Evolutionary conservation across 2,329 filamentous ascomycete genomes (phyloP).

Genomic region (Ascochyta fabae): DNA sequence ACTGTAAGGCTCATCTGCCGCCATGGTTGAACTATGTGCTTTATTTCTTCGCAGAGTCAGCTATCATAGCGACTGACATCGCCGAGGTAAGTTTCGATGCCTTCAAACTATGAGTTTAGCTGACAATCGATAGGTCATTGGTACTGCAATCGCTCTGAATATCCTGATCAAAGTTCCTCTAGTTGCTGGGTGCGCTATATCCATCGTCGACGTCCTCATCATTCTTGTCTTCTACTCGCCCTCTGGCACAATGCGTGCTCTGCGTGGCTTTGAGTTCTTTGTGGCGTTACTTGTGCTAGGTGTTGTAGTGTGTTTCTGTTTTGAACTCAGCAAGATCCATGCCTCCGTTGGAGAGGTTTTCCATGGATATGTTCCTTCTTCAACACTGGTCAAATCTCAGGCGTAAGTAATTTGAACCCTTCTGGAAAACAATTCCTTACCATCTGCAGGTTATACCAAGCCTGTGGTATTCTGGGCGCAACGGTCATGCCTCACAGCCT

Average conservation of each 20-base stretch:
- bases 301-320: slow-evolving; percentile 64
- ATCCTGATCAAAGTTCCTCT: slow-evolving; percentile 61
- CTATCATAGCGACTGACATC: slow-evolving; percentile 66
- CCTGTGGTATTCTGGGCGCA: slow-evolving; percentile 78
- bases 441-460: slow-evolving; percentile 59
- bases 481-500: slow-evolving; percentile 70
- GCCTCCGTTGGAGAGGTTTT: slow-evolving; percentile 61
- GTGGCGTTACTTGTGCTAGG: slow-evolving; percentile 61
- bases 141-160: slow-evolving; percentile 63
- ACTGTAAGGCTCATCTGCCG: slow-evolving; percentile 58
- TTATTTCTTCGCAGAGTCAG: slow-evolving; percentile 62
- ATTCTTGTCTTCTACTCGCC: slow-evolving; percentile 64
- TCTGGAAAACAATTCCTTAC: slow-evolving; percentile 10
- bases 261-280: slow-evolving; percentile 62
- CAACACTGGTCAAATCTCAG: slow-evolving; percentile 58
- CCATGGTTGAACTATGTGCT: slow-evolving; percentile 61
- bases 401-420: slow-evolving; percentile 47
- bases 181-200: slow-evolving; percentile 64
- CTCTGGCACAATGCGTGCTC: slow-evolving; percentile 57
- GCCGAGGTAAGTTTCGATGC: slow-evolving; percentile 52
- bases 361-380: slow-evolving; percentile 61
- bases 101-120: neutral
- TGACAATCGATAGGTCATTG: slow-evolving; percentile 54
- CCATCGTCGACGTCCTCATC: slow-evolving; percentile 62
- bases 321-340: slow-evolving; percentile 61